Evolutionary conservation across 2,329 filamentous ascomycete genomes (phyloP).

Genomic region (Didymella arachidicola): DNA sequence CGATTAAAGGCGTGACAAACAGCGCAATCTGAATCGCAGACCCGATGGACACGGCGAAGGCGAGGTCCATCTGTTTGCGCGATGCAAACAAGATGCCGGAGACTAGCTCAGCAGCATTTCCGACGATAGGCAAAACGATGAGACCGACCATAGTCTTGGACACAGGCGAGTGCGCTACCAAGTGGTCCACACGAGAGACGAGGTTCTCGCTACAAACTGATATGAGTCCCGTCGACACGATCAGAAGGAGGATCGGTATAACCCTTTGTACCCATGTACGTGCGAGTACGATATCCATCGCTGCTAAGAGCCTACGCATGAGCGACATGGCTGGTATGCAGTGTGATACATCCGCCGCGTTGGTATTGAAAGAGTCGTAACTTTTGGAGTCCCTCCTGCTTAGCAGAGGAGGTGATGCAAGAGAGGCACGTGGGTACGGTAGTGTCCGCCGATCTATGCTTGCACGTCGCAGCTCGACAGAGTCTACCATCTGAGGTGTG

Average conservation of each 20-base stretch:
- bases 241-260: slow-evolving; percentile 52
- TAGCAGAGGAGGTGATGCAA: slow-evolving; percentile 4
- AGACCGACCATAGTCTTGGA: slow-evolving; percentile 66
- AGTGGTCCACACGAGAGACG: slow-evolving; percentile 62
- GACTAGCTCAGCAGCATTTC: slow-evolving; percentile 68
- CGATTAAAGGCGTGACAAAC: slow-evolving; percentile 63
- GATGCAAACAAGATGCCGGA: slow-evolving; percentile 64
- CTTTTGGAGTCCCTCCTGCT: slow-evolving; percentile 9
- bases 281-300: background rate
- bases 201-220: slow-evolving; percentile 73
- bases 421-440: slow-evolving; percentile 12
- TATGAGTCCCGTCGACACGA: slow-evolving; percentile 73
- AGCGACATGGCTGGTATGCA: background rate
- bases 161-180: slow-evolving; percentile 56
- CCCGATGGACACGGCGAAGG: slow-evolving; percentile 67
- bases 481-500: slow-evolving; percentile 14
- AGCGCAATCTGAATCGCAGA: slow-evolving; percentile 68
- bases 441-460: slow-evolving; percentile 5
- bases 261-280: slow-evolving; percentile 9
- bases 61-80: slow-evolving; percentile 69
- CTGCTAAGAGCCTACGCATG: background rate
- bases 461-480: slow-evolving; percentile 12
- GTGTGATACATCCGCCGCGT: background rate
- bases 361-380: slow-evolving; percentile 6
- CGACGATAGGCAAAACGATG: slow-evolving; percentile 67